Conservation (phyloP, 2,329 filamentous ascomycete species). For the Aureobasidium namibiae region DNA sequence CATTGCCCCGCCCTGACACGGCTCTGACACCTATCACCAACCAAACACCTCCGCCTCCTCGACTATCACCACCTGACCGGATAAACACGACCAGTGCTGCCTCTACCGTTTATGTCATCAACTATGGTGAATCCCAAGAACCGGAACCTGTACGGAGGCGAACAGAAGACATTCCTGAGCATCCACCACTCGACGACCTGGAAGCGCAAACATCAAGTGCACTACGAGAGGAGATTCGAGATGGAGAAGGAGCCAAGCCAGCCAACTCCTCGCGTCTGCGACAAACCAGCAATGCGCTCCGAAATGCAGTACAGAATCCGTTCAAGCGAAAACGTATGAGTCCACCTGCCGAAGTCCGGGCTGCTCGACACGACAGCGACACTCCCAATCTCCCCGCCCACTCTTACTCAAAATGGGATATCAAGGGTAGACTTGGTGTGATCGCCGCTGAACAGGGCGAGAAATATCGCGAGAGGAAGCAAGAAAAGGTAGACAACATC, state of each 20-base stretch:
- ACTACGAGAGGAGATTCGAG: not conserved
- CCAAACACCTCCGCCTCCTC: constrained; percentile 32
- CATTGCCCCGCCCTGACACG: constrained; percentile 16
- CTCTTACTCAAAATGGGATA: constrained; percentile 35
- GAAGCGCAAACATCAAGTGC: not conserved
- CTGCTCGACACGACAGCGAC: constrained; percentile 16
- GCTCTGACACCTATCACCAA: not conserved
- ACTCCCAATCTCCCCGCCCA: constrained; percentile 30
- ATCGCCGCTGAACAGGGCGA: constrained; percentile 43
- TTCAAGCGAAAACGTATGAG: constrained; percentile 52
- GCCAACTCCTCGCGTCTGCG: constrained; percentile 8
- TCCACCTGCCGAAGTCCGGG: constrained; percentile 52
- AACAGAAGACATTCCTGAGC: constrained; percentile 6
- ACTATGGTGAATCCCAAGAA: constrained; percentile 46
- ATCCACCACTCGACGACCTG: not conserved
- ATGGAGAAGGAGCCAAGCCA: constrained; percentile 6
- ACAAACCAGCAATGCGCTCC: constrained; percentile 24
- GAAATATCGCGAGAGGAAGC: constrained; percentile 33
- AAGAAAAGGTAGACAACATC: constrained; percentile 25
- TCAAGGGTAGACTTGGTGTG: constrained; percentile 39
- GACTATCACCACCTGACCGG: constrained; percentile 47
- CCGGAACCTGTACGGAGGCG: constrained; percentile 30
- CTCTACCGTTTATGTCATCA: constrained; percentile 56
- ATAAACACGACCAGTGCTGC: constrained; percentile 54
- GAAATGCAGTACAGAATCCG: constrained; percentile 47